phyloP scores from a whole-genome alignment of 768 basidiomycete species.

The Collybiopsis confluens region DNA sequence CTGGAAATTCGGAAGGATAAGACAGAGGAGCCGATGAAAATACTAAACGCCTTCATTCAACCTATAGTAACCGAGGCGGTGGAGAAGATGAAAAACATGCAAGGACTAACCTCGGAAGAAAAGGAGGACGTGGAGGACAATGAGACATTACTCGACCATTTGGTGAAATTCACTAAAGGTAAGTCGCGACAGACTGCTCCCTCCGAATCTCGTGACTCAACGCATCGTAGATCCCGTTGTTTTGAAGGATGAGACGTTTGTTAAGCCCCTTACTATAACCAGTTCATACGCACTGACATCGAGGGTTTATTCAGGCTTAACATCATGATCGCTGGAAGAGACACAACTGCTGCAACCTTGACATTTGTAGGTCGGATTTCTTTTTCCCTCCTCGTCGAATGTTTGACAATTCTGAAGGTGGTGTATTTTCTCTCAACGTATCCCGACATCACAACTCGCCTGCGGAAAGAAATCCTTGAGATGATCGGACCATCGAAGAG shows the following conservation, averaged over 20 bases:
- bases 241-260: constrained; percentile 36
- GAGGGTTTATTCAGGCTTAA: constrained; percentile 26
- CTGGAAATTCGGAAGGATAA: constrained; percentile 45
- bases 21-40: constrained; percentile 43
- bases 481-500: constrained; percentile 44
- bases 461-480: constrained; percentile 53
- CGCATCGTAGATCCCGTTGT: constrained; percentile 33
- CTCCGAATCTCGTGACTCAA: background rate
- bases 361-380: constrained; percentile 40
- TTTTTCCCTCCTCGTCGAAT: constrained; percentile 21
- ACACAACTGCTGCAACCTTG: constrained; percentile 41
- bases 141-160: constrained; percentile 51
- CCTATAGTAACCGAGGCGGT: constrained; percentile 50
- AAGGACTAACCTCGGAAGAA: constrained; percentile 14
- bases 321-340: constrained; percentile 45
- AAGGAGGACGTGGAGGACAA: constrained; percentile 34
- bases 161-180: constrained; percentile 48
- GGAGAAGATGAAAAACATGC: constrained; percentile 29
- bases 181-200: background rate
- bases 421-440: constrained; percentile 49
- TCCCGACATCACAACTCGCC: constrained; percentile 38
- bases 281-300: background rate
- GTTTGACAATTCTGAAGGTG: constrained; percentile 28
- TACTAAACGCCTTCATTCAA: constrained; percentile 49
- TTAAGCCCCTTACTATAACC: background rate